A percentile compares a stretch with the other conserved stretches of the same genome.
Conservation (phyloP, 2,329 filamentous ascomycete genomes). For the Claviceps arundinis region DNA sequence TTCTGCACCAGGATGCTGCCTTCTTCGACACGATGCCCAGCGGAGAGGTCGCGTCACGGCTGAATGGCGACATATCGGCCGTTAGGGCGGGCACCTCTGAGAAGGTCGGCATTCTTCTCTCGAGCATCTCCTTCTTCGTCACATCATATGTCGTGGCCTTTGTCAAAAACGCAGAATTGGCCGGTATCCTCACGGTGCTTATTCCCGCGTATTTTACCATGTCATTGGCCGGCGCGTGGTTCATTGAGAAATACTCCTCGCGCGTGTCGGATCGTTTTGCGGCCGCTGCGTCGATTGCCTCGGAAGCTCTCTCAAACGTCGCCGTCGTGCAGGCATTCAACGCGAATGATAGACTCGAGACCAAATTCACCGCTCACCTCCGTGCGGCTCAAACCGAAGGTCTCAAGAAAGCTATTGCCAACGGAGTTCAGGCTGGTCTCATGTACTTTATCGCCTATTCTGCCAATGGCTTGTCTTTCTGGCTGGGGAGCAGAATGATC, state of each 20-base stretch:
- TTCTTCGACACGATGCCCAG: slow-evolving; percentile 43
- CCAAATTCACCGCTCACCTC: slow-evolving; percentile 25
- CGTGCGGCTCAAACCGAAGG: slow-evolving; percentile 31
- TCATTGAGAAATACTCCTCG: slow-evolving; percentile 31
- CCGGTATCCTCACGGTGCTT: slow-evolving; percentile 43
- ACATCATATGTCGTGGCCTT: slow-evolving; percentile 27
- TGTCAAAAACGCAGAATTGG: slow-evolving; percentile 41
- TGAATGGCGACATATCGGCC: slow-evolving; percentile 45
- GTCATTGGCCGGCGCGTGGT: slow-evolving; percentile 36
- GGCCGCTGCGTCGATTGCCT: slow-evolving; percentile 39
- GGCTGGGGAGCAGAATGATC: slow-evolving; percentile 41
- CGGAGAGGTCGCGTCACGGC: slow-evolving; percentile 41
- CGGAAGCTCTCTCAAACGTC: slow-evolving; percentile 39
- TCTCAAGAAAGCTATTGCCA: slow-evolving; percentile 41
- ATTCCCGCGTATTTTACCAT: slow-evolving; percentile 43
- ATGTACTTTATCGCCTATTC: slow-evolving; percentile 54
- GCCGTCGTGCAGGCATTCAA: slow-evolving; percentile 28
- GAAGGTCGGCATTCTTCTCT: slow-evolving; percentile 40
- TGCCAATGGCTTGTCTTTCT: slow-evolving; percentile 52
- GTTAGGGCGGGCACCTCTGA: slow-evolving; percentile 49
- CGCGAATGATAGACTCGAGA: slow-evolving; percentile 36
- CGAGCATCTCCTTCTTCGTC: slow-evolving; percentile 43
- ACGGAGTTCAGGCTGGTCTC: slow-evolving; percentile 45
- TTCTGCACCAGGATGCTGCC: slow-evolving; percentile 42
- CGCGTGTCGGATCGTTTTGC: slow-evolving; percentile 32